Conservation (phyloP, 192 early-diverging fungal genomes). For the Phycomyces blakesleeanus region DNA sequence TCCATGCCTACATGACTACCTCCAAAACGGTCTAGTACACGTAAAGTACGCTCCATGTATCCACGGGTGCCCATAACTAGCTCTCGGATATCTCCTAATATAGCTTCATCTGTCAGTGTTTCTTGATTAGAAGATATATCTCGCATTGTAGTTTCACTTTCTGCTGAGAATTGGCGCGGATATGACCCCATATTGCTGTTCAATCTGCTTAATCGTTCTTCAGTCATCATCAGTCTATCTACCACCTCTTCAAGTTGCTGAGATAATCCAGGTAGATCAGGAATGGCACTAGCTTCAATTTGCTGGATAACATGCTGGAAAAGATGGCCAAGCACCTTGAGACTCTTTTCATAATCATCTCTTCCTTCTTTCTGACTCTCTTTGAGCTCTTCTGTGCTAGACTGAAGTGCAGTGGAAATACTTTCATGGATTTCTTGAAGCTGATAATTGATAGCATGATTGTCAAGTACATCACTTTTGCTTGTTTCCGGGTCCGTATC, state of each 20-base stretch:
- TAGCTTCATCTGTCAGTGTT: background rate
- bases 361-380: slow-evolving; percentile 10
- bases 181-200: background rate
- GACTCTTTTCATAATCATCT: slow-evolving; percentile 22
- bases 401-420: background rate
- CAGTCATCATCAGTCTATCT: slow-evolving; percentile 17
- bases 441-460: background rate
- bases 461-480: background rate
- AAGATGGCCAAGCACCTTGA: slow-evolving; percentile 21
- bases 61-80: slow-evolving; percentile 17
- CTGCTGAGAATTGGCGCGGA: background rate
- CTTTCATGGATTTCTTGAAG: background rate
- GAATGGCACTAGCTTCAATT: slow-evolving; percentile 19
- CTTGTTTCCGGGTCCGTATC: background rate
- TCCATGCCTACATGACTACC: slow-evolving; percentile 22
- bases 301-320: slow-evolving; percentile 27
- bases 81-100: background rate
- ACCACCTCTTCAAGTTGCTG: slow-evolving; percentile 23
- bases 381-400: slow-evolving; percentile 7
- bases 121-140: too few relatives aligned
- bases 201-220: slow-evolving; percentile 17
- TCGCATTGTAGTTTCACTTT: too few relatives aligned
- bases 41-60: slow-evolving; percentile 28
- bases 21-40: slow-evolving; percentile 21
- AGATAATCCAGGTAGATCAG: slow-evolving; percentile 22